A percentile compares a stretch with the other conserved stretches of the same genome.
These are phyloP conservation scores for Ramaria sp. DNA, from an alignment of 768 basidiomycete species.

Conservation along the genomic window DNA sequence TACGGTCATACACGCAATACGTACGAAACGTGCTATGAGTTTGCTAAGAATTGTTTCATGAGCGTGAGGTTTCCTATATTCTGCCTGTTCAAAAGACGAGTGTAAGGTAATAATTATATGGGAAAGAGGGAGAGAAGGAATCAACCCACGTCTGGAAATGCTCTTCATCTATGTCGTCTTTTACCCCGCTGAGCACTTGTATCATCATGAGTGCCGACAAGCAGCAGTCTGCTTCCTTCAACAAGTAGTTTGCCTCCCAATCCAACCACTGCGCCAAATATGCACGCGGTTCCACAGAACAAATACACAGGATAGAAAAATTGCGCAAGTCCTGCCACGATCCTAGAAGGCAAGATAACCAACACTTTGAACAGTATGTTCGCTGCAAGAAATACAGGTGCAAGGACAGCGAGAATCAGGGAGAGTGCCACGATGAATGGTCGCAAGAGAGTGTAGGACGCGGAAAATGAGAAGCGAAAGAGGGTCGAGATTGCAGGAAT, in stretches of 20 bases:
- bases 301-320: constrained; percentile 7
- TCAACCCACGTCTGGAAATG: no score
- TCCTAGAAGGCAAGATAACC: constrained; percentile 1
- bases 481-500: not conserved
- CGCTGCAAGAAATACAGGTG: not conserved
- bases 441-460: not conserved
- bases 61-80: no score
- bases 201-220: not conserved
- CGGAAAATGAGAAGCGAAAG: not conserved
- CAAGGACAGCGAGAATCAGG: not conserved
- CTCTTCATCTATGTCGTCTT: not conserved
- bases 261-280: not conserved
- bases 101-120: no score
- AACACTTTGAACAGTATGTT: not conserved
- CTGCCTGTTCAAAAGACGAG: no score
- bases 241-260: not conserved
- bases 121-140: no score
- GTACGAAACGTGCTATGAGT: no score
- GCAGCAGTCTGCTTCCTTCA: not conserved
- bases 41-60: no score
- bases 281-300: not conserved
- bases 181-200: not conserved
- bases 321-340: not conserved
- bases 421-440: not conserved
- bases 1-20: no score